These are phyloP conservation scores for Anisodus acutangulus DNA, from an alignment of 257 asterid genomes.

Conservation along the genomic window DNA sequence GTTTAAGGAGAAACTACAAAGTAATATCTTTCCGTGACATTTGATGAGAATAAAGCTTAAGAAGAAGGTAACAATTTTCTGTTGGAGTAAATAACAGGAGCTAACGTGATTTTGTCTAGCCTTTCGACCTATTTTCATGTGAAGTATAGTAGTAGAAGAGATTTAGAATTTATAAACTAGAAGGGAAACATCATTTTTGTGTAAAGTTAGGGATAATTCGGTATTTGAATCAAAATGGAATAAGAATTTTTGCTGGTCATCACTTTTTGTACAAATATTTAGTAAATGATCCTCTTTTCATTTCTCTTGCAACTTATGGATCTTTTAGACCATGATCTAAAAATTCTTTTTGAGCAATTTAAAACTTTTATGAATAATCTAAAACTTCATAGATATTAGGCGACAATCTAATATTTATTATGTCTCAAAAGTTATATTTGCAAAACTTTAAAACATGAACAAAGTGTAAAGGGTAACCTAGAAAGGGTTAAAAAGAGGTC, in stretches of 20 bases:
- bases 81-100: background rate
- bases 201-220: background rate
- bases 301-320: background rate
- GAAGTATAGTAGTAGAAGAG: background rate
- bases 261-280: background rate
- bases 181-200: background rate
- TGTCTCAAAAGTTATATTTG: no score
- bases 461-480: background rate
- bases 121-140: background rate
- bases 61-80: background rate
- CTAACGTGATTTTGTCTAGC: background rate
- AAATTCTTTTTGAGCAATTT: background rate
- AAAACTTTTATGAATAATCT: background rate
- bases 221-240: background rate
- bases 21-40: background rate
- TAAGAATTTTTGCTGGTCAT: background rate
- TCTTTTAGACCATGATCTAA: background rate
- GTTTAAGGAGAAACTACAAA: background rate
- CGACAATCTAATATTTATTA: background rate
- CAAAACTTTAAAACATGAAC: background rate
- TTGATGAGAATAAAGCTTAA: background rate
- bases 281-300: background rate
- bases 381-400: background rate
- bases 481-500: background rate
- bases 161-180: background rate